These are phyloP conservation scores for Suhomyces ambrosiae DNA, from an alignment of 1,139 yeast genomes.

Conservation along the genomic window DNA sequence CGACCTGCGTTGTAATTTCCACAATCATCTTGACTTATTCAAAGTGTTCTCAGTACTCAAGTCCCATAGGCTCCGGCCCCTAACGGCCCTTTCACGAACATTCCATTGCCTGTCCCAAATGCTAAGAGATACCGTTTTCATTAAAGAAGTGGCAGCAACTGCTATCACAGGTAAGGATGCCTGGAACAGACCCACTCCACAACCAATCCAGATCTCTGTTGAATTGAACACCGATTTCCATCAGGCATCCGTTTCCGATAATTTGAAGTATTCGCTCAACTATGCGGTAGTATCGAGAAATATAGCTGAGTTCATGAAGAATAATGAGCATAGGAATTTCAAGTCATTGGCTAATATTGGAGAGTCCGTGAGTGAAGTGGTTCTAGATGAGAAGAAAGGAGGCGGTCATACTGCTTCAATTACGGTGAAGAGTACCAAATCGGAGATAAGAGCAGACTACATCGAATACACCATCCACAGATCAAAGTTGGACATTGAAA, in stretches of 20 bases:
- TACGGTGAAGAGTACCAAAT: constrained; percentile 50
- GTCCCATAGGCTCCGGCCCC: not conserved
- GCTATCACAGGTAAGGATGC: constrained; percentile 76
- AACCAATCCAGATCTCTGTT: constrained; percentile 65
- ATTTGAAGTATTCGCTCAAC: constrained; percentile 76
- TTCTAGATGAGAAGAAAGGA: constrained; percentile 49
- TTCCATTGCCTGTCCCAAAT: constrained; percentile 3
- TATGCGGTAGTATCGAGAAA: constrained; percentile 81
- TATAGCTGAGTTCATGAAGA: constrained; percentile 53
- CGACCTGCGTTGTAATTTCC: too few relatives aligned
- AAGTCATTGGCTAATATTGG: constrained; percentile 60
- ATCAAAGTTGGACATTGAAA: constrained; percentile 18
- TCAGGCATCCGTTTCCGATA: constrained; percentile 73
- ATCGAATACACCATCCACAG: constrained; percentile 43
- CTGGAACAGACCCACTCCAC: constrained; percentile 72
- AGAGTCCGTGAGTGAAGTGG: constrained; percentile 48
- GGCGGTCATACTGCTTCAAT: constrained; percentile 56
- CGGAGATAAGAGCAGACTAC: constrained; percentile 58
- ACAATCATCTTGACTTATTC: not conserved
- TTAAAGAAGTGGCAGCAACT: constrained; percentile 57
- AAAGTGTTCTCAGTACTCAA: constrained; percentile 2
- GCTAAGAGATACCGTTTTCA: constrained; percentile 55
- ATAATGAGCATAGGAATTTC: constrained; percentile 49
- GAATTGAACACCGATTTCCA: constrained; percentile 68
- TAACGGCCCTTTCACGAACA: constrained; percentile 1